Percentiles rank a stretch among this genome's conserved stretches.
phyloP scores from a whole-genome alignment of 768 basidiomycete genomes.

The Hericium alpestre region DNA sequence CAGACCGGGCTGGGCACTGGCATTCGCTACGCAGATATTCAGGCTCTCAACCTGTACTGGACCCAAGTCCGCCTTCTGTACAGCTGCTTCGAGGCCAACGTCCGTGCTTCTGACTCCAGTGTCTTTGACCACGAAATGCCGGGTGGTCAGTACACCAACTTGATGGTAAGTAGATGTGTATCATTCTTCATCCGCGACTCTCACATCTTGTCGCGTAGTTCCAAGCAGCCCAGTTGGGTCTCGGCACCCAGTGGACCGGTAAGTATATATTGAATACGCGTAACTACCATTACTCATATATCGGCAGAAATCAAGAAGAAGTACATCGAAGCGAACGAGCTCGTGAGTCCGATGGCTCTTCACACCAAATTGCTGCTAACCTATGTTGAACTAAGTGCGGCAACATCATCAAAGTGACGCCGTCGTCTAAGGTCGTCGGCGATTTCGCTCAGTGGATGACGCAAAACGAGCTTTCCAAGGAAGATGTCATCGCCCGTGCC shows the following conservation, averaged over 20 bases:
- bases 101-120: conserved; percentile 92
- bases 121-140: conserved; percentile 99
- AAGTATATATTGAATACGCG: conserved; percentile 10
- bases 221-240: conserved; percentile 95
- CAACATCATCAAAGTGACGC: conserved; percentile 98
- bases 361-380: conserved; percentile 2
- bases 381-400: conserved; percentile 53
- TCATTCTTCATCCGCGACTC: conserved; percentile 6
- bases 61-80: conserved; percentile 93
- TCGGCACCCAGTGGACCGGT: conserved; percentile 94
- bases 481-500: conserved; percentile 78
- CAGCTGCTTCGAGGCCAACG: conserved; percentile 95
- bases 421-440: conserved; percentile 96
- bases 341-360: conserved; percentile 41
- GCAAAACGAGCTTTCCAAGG: conserved; percentile 79
- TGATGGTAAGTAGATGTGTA: conserved; percentile 54
- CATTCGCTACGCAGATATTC: conserved; percentile 93
- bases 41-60: conserved; percentile 97
- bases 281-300: background rate
- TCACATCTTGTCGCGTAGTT: conserved; percentile 43
- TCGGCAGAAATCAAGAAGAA: conserved; percentile 86
- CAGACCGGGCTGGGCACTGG: conserved; percentile 91
- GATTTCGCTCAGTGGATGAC: conserved; percentile 99
- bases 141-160: conserved; percentile 89
- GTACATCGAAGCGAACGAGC: conserved; percentile 94